Conservation (phyloP, 2,329 filamentous ascomycete genomes). For the Trichoderma harzianum region DNA sequence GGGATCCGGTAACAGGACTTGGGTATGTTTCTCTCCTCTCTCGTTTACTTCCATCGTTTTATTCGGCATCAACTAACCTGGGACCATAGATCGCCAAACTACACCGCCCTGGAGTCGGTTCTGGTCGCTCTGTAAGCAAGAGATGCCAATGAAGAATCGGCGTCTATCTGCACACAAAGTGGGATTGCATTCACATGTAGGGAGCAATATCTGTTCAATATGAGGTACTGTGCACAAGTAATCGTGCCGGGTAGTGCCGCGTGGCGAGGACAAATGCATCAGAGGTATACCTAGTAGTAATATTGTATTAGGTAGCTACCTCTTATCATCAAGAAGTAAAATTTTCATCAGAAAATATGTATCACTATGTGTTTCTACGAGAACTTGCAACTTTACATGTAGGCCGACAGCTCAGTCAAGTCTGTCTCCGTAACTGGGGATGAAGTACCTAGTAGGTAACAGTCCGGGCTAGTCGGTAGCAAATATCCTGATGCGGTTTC, state of each 20-base stretch:
- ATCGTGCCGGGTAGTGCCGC: background rate
- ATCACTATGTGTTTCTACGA: too few relatives aligned
- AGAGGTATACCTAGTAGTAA: background rate
- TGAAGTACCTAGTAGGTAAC: too few relatives aligned
- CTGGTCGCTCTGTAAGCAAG: background rate
- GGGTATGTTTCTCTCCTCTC: background rate
- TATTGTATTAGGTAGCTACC: background rate
- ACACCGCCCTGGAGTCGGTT: background rate
- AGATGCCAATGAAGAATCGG: background rate
- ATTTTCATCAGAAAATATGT: background rate
- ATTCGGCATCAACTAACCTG: background rate
- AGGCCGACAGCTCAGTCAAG: too few relatives aligned
- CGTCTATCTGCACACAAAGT: background rate
- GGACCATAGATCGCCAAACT: background rate
- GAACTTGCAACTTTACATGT: too few relatives aligned
- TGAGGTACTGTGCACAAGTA: background rate
- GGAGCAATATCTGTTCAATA: background rate
- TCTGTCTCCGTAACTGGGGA: too few relatives aligned
- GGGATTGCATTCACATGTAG: background rate
- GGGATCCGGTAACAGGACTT: conserved; percentile 4
- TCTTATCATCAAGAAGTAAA: background rate
- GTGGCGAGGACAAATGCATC: background rate
- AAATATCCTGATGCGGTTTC: too few relatives aligned
- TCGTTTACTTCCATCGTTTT: background rate
- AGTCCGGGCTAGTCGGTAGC: too few relatives aligned